phyloP scores from a whole-genome alignment of 257 asterid genomes.

The Penstemon eatonii region DNA sequence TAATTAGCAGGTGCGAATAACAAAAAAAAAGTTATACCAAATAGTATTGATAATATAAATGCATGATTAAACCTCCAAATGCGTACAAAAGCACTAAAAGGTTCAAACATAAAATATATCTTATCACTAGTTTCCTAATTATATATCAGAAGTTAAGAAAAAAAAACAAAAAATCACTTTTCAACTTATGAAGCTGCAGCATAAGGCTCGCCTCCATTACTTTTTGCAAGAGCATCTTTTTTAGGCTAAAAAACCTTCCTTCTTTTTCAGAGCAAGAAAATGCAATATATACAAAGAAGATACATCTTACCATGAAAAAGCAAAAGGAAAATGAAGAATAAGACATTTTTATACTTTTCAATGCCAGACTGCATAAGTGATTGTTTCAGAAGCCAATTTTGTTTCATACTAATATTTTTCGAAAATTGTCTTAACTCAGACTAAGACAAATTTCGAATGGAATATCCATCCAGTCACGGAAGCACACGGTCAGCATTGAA shows the following conservation, averaged over 20 bases:
- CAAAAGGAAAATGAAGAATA: neutral
- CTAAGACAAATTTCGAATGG: neutral
- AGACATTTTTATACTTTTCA: neutral
- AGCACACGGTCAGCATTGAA: neutral
- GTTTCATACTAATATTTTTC: too few species aligned
- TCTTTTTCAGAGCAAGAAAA: too few species aligned
- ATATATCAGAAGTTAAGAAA: neutral
- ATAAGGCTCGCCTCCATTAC: too few species aligned
- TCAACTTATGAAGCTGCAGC: too few species aligned
- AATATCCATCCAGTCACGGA: neutral
- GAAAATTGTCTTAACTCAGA: neutral
- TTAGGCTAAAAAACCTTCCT: too few species aligned
- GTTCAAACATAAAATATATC: constrained; percentile 4
- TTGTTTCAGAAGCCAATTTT: neutral
- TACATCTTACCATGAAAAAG: neutral
- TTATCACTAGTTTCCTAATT: neutral
- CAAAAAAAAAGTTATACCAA: neutral
- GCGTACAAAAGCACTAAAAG: neutral
- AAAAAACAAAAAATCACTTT: neutral
- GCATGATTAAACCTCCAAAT: constrained; percentile 10
- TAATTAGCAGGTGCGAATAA: constrained; percentile 12
- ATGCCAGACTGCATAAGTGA: neutral
- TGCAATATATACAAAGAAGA: neutral
- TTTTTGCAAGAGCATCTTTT: too few species aligned
- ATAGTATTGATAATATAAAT: neutral